These are phyloP conservation scores for Hymenochaete sp. DNA, from an alignment of 1,284 basidiomycete genomes.

Conservation along the genomic window DNA sequence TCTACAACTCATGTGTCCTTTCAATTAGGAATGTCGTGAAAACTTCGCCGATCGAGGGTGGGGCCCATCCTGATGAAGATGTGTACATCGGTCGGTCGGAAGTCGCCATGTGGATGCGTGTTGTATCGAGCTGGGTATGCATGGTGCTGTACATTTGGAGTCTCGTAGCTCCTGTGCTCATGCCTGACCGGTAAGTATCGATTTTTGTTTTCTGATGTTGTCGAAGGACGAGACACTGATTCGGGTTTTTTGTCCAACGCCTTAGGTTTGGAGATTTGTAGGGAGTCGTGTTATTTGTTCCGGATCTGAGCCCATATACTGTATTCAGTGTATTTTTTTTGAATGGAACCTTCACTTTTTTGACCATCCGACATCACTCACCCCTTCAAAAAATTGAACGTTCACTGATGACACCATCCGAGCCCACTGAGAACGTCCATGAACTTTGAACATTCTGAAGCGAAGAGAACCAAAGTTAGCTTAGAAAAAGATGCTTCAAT, in stretches of 20 bases:
- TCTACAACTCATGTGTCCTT: constrained; percentile 7
- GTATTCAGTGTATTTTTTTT: background rate
- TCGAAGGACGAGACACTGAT: background rate
- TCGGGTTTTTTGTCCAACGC: background rate
- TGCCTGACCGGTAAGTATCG: constrained; percentile 70
- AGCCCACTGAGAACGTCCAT: constrained; percentile 10
- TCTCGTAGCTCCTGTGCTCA: constrained; percentile 77
- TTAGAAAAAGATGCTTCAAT: background rate
- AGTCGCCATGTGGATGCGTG: constrained; percentile 98
- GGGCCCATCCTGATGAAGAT: constrained; percentile 37
- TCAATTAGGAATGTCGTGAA: constrained; percentile 61
- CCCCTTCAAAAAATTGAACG: background rate
- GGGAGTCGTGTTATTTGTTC: background rate
- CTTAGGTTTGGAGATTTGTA: constrained; percentile 16
- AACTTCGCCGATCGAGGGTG: constrained; percentile 32
- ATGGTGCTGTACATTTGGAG: constrained; percentile 88
- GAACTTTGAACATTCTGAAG: constrained; percentile 1
- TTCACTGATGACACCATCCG: constrained; percentile 10
- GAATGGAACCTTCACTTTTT: background rate
- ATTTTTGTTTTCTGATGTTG: background rate
- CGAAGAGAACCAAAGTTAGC: background rate
- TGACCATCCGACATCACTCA: too few relatives aligned
- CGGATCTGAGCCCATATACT: background rate
- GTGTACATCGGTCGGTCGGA: constrained; percentile 94
- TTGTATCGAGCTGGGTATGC: constrained; percentile 93